phyloP scores from a whole-genome alignment of 306 rosid genomes.

The Cicer yamashitae region DNA sequence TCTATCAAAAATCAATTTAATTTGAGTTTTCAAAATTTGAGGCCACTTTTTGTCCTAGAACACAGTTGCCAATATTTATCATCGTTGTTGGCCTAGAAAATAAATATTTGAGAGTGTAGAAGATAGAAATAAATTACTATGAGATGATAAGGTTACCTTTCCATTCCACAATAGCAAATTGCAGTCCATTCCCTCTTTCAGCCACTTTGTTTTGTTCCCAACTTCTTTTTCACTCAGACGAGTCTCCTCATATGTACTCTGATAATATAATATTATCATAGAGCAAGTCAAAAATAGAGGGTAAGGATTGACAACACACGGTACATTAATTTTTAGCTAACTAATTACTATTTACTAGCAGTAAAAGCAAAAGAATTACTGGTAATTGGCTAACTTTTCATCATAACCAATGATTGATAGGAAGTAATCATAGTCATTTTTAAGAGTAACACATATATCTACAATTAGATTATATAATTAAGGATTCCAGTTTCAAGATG shows the following conservation, averaged over 20 bases:
- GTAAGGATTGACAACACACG: conserved; percentile 15
- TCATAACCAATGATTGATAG: conserved; percentile 11
- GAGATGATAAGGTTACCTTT: conserved; percentile 56
- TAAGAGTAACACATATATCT: conserved; percentile 21
- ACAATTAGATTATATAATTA: conserved; percentile 40
- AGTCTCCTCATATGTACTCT: conserved; percentile 82
- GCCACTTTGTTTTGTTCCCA: conserved; percentile 81
- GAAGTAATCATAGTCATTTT: conserved; percentile 11
- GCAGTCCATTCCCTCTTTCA: conserved; percentile 99
- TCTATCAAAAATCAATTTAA: conserved; percentile 8
- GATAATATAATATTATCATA: conserved; percentile 40
- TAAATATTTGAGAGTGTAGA: conserved; percentile 26
- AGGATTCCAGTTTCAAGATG: conserved; percentile 44
- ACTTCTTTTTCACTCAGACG: conserved; percentile 73
- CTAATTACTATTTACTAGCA: conserved; percentile 23
- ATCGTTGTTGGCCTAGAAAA: background rate
- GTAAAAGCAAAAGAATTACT: conserved; percentile 35
- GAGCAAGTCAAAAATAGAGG: conserved; percentile 29
- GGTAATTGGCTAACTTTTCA: conserved; percentile 37
- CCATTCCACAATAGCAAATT: conserved; percentile 87
- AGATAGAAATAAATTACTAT: conserved; percentile 27
- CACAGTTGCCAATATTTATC: conserved; percentile 7
- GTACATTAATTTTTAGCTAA: conserved; percentile 30
- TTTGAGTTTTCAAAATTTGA: conserved; percentile 26
- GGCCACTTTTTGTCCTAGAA: conserved; percentile 16